A percentile compares a stretch with the other conserved stretches of the same genome.
Evolutionary conservation across 1,284 basidiomycete genomes (phyloP).

Genomic region (Puccinia horiana): DNA sequence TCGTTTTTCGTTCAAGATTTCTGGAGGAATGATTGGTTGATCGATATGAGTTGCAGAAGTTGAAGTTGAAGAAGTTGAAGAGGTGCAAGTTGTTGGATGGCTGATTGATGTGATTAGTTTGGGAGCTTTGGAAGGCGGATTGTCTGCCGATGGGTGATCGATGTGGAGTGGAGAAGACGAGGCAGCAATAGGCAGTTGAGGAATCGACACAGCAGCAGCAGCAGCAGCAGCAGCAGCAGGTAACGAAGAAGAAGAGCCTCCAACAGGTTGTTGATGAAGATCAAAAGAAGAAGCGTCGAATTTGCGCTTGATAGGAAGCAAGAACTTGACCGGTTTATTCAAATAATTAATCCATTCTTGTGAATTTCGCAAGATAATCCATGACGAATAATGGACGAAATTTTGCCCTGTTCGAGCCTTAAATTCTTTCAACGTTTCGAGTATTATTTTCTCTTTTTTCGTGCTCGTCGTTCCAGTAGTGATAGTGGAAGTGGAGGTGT

Average conservation of each 20-base stretch:
- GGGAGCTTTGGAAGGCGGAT: neutral
- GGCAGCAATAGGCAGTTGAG: too few relatives aligned
- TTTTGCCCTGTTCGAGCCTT: neutral
- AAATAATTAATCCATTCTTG: slow-evolving; percentile 5
- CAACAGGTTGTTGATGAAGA: neutral
- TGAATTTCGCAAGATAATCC: neutral
- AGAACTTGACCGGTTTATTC: neutral
- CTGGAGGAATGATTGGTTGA: neutral
- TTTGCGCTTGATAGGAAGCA: slow-evolving; percentile 23
- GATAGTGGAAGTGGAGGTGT: too few relatives aligned
- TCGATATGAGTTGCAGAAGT: neutral
- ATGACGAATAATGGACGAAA: slow-evolving; percentile 9
- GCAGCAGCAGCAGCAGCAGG: neutral
- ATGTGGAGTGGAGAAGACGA: neutral
- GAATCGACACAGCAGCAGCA: too few relatives aligned
- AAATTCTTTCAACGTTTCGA: slow-evolving; percentile 5
- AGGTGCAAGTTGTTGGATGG: too few relatives aligned
- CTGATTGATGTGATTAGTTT: too few relatives aligned
- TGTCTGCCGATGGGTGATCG: neutral
- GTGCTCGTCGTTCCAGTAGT: too few relatives aligned
- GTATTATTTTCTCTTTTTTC: neutral
- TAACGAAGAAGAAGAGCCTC: too few relatives aligned
- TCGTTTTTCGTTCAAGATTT: neutral
- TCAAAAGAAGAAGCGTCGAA: neutral
- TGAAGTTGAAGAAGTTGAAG: neutral